Conservation (phyloP, 805 yeast species). For the Cyberlindnera japonica region DNA sequence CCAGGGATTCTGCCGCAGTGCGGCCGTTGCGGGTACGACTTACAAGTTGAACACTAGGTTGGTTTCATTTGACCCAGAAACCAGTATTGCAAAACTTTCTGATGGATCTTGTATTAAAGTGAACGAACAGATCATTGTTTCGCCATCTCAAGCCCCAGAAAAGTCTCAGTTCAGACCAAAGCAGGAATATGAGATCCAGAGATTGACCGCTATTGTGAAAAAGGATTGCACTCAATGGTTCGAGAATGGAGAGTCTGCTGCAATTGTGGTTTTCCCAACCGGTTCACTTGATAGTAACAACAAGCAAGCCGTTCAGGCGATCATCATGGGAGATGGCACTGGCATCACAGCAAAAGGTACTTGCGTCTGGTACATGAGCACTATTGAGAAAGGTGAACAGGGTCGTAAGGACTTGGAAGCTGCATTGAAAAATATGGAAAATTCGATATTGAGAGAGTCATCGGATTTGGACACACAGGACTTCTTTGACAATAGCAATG, state of each 20-base stretch:
- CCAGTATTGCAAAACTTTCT: conserved; percentile 63
- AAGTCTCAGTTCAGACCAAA: conserved; percentile 39
- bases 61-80: conserved; percentile 57
- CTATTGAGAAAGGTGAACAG: conserved; percentile 63
- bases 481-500: conserved; percentile 45
- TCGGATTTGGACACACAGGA: conserved; percentile 36
- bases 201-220: conserved; percentile 78
- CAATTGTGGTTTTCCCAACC: conserved; percentile 92
- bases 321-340: conserved; percentile 82
- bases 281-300: conserved; percentile 64
- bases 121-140: conserved; percentile 71
- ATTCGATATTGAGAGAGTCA: conserved; percentile 75
- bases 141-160: conserved; percentile 63
- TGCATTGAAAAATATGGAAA: conserved; percentile 78
- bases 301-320: conserved; percentile 72
- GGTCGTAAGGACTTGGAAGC: conserved; percentile 77
- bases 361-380: conserved; percentile 85
- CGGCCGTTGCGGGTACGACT: conserved; percentile 97
- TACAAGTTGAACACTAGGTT: conserved; percentile 76
- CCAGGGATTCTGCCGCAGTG: conserved; percentile 95
- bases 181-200: conserved; percentile 55
- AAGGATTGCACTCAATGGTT: conserved; percentile 93
- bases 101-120: conserved; percentile 77
- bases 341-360: conserved; percentile 88
- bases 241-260: conserved; percentile 75